A percentile compares a stretch with the other conserved stretches of the same genome.
Conservation (phyloP, 208 protist species). For the Balamuthia mandrillaris region DNA sequence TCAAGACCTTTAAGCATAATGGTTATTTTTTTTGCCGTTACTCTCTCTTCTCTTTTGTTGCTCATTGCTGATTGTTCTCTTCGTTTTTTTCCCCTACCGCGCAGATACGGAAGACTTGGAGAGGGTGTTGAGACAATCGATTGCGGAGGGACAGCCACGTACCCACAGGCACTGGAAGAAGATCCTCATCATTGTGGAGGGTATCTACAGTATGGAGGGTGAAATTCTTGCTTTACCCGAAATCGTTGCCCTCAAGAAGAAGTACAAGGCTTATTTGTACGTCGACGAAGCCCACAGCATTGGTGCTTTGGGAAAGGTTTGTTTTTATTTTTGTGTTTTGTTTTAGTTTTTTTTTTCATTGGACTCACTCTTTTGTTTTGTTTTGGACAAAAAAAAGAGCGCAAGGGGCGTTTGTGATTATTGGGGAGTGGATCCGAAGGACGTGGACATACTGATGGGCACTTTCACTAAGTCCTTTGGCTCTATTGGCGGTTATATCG, state of each 20-base stretch:
- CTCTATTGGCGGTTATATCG: slow-evolving; percentile 75
- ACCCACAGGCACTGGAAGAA: slow-evolving; percentile 74
- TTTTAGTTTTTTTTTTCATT: background rate
- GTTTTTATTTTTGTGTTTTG: background rate
- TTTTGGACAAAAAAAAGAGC: background rate
- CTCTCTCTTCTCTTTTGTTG: background rate
- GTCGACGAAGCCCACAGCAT: slow-evolving; percentile 84
- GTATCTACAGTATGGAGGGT: slow-evolving; percentile 81
- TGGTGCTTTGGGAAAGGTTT: slow-evolving; percentile 73
- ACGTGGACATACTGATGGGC: slow-evolving; percentile 83
- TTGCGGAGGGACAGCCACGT: slow-evolving; percentile 83
- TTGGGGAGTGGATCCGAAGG: slow-evolving; percentile 48
- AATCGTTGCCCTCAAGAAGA: slow-evolving; percentile 77
- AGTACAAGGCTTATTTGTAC: slow-evolving; percentile 76
- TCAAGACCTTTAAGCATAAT: slow-evolving; percentile 75
- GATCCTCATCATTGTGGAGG: slow-evolving; percentile 73
- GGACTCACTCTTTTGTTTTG: background rate
- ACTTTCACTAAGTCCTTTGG: slow-evolving; percentile 84
- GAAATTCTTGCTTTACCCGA: slow-evolving; percentile 61
- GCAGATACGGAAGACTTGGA: slow-evolving; percentile 64
- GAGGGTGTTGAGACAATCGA: slow-evolving; percentile 76
- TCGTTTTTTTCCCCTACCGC: too few species aligned
- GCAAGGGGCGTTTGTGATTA: slow-evolving; percentile 23
- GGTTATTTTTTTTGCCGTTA: background rate
- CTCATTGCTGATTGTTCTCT: background rate